Conservation (phyloP, 2,329 filamentous ascomycete genomes). For the Venturia aucupariae region DNA sequence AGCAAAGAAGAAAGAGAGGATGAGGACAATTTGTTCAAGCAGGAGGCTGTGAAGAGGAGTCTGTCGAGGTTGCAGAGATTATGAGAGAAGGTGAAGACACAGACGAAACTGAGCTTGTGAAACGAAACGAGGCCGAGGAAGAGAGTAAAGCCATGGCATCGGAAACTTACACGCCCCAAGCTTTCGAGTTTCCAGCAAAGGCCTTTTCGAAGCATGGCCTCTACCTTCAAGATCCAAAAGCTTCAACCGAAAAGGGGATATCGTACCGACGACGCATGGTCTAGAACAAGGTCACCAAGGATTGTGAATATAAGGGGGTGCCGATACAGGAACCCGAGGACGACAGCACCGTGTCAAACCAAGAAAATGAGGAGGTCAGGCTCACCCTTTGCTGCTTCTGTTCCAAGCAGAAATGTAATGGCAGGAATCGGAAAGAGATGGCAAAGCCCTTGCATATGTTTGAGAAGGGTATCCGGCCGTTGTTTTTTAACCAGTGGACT, state of each 20-base stretch:
- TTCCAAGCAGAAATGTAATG: neutral
- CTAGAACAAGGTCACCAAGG: neutral
- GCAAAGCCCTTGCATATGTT: neutral
- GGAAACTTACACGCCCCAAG: neutral
- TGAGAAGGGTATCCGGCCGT: neutral
- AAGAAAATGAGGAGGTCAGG: neutral
- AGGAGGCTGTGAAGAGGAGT: neutral
- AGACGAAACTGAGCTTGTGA: too few relatives aligned
- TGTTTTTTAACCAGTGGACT: neutral
- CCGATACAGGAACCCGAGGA: too few relatives aligned
- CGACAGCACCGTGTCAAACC: neutral
- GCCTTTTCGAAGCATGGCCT: neutral
- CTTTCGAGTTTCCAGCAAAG: neutral
- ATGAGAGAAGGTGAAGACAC: neutral
- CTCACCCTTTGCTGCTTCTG: neutral
- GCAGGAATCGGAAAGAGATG: neutral
- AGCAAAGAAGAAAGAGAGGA: neutral
- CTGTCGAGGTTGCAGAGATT: neutral
- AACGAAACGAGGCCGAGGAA: neutral
- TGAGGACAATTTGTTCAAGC: neutral
- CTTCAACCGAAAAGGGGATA: neutral
- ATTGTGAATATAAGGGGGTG: too few relatives aligned
- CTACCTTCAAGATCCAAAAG: neutral
- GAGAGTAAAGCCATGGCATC: neutral
- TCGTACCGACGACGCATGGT: neutral